These are phyloP conservation scores for Heimioporus sp. DNA, from an alignment of 768 basidiomycete species.

Conservation along the genomic window DNA sequence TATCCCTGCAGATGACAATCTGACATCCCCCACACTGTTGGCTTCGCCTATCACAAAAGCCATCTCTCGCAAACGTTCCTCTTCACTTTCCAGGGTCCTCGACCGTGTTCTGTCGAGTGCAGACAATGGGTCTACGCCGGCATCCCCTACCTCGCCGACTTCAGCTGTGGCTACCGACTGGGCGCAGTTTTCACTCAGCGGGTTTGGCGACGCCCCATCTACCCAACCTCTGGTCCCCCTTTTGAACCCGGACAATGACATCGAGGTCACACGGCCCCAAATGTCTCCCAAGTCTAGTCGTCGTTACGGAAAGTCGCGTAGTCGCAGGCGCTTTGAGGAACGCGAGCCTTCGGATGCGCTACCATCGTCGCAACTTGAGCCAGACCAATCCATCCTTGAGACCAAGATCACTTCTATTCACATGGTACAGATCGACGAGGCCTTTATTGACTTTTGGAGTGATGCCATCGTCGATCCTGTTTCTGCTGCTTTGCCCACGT, in stretches of 20 bases:
- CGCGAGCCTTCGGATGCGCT: conserved; percentile 3
- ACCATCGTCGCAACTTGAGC: conserved; percentile 20
- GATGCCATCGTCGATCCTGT: conserved; percentile 73
- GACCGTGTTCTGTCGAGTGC: conserved; percentile 11
- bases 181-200: conserved; percentile 64
- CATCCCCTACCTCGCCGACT: conserved; percentile 29
- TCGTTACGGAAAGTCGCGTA: conserved; percentile 28
- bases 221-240: conserved; percentile 49
- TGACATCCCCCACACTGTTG: conserved; percentile 27
- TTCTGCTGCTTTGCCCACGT: conserved; percentile 61
- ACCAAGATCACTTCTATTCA: conserved; percentile 38
- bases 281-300: conserved; percentile 35
- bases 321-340: conserved; percentile 23
- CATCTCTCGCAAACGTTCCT: conserved; percentile 31
- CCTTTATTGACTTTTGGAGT: conserved; percentile 81
- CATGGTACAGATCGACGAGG: conserved; percentile 68
- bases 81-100: conserved; percentile 32
- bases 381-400: conserved; percentile 23
- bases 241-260: conserved; percentile 61
- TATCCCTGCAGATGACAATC: conserved; percentile 42
- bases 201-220: conserved; percentile 48
- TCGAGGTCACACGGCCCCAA: conserved; percentile 50
- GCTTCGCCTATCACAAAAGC: conserved; percentile 35
- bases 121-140: conserved; percentile 20
- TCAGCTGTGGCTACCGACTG: conserved; percentile 48